Evolutionary conservation across 2,329 filamentous ascomycete genomes (phyloP).

Genomic region (Fusarium cicatricum): DNA sequence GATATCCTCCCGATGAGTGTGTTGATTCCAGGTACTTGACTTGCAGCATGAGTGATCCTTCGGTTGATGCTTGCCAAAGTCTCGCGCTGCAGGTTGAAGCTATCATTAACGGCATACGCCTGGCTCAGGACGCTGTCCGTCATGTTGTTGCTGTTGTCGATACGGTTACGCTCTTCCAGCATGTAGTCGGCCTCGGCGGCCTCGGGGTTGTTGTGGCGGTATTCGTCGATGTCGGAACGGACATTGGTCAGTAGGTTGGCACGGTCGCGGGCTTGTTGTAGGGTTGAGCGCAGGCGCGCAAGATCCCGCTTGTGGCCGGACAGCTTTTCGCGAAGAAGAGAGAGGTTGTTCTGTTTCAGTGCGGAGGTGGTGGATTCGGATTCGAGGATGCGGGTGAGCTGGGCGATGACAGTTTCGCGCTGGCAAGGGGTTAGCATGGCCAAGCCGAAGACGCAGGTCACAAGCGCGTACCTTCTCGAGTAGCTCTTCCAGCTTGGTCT

Average conservation of each 20-base stretch:
- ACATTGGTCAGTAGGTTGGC: constrained; percentile 92
- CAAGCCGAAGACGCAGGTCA: background rate
- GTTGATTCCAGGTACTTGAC: constrained; percentile 93
- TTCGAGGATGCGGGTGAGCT: constrained; percentile 89
- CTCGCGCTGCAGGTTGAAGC: constrained; percentile 86
- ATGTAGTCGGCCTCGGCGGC: constrained; percentile 95
- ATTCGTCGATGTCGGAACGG: constrained; percentile 89
- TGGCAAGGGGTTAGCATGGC: constrained; percentile 49
- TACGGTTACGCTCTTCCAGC: constrained; percentile 84
- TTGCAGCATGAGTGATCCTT: constrained; percentile 87
- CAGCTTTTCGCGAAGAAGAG: constrained; percentile 90
- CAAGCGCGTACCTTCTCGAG: constrained; percentile 72
- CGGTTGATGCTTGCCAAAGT: constrained; percentile 88
- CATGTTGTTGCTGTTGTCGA: constrained; percentile 90
- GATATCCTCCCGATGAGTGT: constrained; percentile 91
- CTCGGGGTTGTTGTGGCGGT: constrained; percentile 82
- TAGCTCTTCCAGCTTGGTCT: constrained; percentile 83
- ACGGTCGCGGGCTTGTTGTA: constrained; percentile 82
- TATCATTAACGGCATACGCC: constrained; percentile 96
- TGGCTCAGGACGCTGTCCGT: constrained; percentile 91
- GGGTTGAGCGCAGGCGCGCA: constrained; percentile 73
- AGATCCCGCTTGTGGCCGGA: constrained; percentile 87
- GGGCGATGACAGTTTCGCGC: constrained; percentile 82
- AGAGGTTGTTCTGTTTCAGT: constrained; percentile 95
- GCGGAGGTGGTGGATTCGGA: constrained; percentile 92